Base-by-base conservation (phyloP, 495 filamentous ascomycete species). In the Talaromyces adpressus region DNA sequence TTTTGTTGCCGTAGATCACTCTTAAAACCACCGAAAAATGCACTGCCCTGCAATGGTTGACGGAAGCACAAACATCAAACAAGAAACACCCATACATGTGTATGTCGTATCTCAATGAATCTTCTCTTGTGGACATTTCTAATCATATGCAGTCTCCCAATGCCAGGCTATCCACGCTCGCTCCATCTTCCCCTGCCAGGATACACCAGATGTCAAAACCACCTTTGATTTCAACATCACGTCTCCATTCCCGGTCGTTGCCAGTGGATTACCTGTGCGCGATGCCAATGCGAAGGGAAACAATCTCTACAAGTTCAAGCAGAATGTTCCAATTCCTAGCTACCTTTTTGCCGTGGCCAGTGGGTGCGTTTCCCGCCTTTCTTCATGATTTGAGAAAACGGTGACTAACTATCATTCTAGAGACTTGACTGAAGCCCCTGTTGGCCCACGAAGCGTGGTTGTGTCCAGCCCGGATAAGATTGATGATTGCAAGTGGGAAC, bases 131-230 rank as follows among this genome's bases (percentile, higher is more conserved):
- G 27, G 1, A 27, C 27, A 27, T 27, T 1, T 20, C 45, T 49
- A 20, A 49, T 9, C 45, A 49, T 20, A 9, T 51, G 8, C 60
- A 86, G 83, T 97, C 81, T 93, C 91, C 41, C 93, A 98, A 84
- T 96, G 92, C 74, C 93, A 98, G 78, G 92, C 93, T 45, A 98
- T 98, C 67, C 91, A 97, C 68, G 91, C 89, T 27, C 85, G 93
- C 57, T 96, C 91, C 23, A 82, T 97, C 61, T 96, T 97, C 73
- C 94, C 94, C 12, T 97, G 92, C 74, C 93, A 98, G 79, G 93
- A 98, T 73, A 97, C 94, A 0, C 93, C 93, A 25, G 91, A 95
- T 71, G 87, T 97, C 64, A 98, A 98, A 76, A 90, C 87, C 49
- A 93, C 91, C 4, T 91, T 92, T 75, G 83, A 88, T 61, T 96